phyloP scores from a whole-genome alignment of 352 stramenopile species.

The Phytophthora vignae region DNA sequence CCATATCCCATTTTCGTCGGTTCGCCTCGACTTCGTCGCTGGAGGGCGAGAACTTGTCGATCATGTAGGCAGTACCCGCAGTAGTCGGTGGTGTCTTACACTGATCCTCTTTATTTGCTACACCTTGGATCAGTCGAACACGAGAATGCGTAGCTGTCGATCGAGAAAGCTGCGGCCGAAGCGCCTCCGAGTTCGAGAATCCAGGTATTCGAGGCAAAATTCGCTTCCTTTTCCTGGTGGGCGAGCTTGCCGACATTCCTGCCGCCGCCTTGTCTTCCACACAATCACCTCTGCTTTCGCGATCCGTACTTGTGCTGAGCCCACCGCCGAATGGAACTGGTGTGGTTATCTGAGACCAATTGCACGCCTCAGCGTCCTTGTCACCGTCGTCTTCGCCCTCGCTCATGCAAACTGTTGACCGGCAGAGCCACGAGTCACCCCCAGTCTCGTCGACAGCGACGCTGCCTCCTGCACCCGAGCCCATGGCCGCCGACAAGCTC shows the following conservation, averaged over 20 bases:
- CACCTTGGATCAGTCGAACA: not conserved
- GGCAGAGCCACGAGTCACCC: conserved; percentile 61
- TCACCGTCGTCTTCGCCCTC: conserved; percentile 38
- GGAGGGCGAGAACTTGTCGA: conserved; percentile 12
- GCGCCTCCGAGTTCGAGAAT: conserved; percentile 36
- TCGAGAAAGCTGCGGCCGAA: conserved; percentile 34
- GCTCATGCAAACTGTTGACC: conserved; percentile 61
- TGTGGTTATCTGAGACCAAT: conserved; percentile 36
- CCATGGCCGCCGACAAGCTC: conserved; percentile 16
- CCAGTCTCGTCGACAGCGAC: conserved; percentile 11
- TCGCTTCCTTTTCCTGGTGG: conserved; percentile 16
- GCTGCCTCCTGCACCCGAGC: conserved; percentile 16
- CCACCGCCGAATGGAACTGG: conserved; percentile 17
- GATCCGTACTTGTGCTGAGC: not conserved
- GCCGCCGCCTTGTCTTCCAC: not conserved
- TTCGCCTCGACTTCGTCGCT: conserved; percentile 26
- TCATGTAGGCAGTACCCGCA: not conserved
- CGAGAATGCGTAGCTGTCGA: conserved; percentile 10
- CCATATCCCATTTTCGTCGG: conserved; percentile 37
- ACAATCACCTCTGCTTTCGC: not conserved
- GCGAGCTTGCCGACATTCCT: not conserved
- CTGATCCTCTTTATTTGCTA: not conserved
- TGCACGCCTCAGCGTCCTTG: conserved; percentile 22
- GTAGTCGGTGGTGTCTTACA: not conserved
- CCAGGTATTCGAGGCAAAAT: conserved; percentile 36